Evolutionary conservation across 768 basidiomycete species (phyloP).

Genomic region (Boletus barrowsii): DNA sequence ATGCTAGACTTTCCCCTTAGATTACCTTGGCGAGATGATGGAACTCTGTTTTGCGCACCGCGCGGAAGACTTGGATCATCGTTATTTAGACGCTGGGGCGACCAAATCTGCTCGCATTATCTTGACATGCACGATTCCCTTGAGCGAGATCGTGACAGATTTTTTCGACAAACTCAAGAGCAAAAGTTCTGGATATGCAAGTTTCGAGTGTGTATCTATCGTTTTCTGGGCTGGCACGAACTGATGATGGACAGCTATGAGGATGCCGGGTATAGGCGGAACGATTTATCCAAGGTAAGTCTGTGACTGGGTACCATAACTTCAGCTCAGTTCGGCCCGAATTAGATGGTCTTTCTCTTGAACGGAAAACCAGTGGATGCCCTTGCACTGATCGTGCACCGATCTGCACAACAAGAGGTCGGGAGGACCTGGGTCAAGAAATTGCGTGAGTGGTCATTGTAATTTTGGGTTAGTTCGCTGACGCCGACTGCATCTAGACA

Average conservation of each 20-base stretch:
- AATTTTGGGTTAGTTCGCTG: not conserved
- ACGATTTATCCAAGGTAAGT: conserved; percentile 78
- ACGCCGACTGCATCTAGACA: conserved; percentile 46
- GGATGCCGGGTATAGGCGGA: conserved; percentile 82
- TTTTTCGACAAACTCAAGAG: conserved; percentile 96
- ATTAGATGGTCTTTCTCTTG: conserved; percentile 85
- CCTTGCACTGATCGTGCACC: conserved; percentile 86
- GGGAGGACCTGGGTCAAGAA: conserved; percentile 89
- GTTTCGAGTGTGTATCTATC: conserved; percentile 70
- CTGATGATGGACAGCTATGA: conserved; percentile 68
- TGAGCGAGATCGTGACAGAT: conserved; percentile 90
- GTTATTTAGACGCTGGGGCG: conserved; percentile 67
- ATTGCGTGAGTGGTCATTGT: conserved; percentile 59
- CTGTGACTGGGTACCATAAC: not conserved
- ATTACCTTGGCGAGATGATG: conserved; percentile 96
- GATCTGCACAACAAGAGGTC: conserved; percentile 68
- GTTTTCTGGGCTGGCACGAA: not conserved
- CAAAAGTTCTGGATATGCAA: conserved; percentile 86
- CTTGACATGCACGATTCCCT: conserved; percentile 78
- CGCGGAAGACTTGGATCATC: conserved; percentile 79
- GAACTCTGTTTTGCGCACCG: conserved; percentile 85
- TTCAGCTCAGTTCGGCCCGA: conserved; percentile 1
- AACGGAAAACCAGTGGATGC: conserved; percentile 92
- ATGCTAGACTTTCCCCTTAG: conserved; percentile 36
- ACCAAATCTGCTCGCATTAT: conserved; percentile 58